phyloP scores from a whole-genome alignment of 352 stramenopile genomes.

The Phytophthora parvispora region DNA sequence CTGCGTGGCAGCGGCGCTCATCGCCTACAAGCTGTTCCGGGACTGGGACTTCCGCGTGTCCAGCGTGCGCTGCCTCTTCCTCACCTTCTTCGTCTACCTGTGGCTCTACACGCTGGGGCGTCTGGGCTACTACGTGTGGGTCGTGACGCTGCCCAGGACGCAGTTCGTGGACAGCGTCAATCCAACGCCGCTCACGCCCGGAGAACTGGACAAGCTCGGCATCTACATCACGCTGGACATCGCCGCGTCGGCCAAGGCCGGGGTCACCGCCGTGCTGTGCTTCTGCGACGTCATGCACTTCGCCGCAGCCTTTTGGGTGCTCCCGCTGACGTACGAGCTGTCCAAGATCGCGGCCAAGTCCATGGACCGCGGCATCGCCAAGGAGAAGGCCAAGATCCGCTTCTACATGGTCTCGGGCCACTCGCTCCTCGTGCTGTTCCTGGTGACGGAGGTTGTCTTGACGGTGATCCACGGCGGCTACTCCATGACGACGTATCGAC shows the following conservation, averaged over 20 bases:
- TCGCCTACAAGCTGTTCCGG: slow-evolving; percentile 36
- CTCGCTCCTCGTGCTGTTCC: slow-evolving; percentile 20
- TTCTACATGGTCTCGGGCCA: slow-evolving; percentile 32
- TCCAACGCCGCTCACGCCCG: slow-evolving; percentile 12
- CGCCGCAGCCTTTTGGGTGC: slow-evolving; percentile 44
- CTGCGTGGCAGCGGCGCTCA: slow-evolving; percentile 26
- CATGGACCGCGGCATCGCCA: slow-evolving; percentile 54
- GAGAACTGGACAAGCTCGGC: slow-evolving; percentile 43
- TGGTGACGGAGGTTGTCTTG: slow-evolving; percentile 15
- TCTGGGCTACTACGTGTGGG: slow-evolving; percentile 25
- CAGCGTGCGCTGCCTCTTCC: slow-evolving; percentile 46
- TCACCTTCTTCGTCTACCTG: slow-evolving; percentile 52
- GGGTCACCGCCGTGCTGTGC: slow-evolving; percentile 33
- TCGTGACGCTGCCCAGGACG: slow-evolving; percentile 22
- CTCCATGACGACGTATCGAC: slow-evolving; percentile 23
- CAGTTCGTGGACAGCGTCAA: slow-evolving; percentile 28
- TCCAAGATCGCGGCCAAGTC: slow-evolving; percentile 46
- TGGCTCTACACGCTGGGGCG: slow-evolving; percentile 32
- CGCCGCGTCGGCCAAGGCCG: slow-evolving; percentile 12
- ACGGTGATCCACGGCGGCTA: slow-evolving; percentile 31
- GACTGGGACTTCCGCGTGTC: slow-evolving; percentile 51
- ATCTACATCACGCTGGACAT: slow-evolving; percentile 38
- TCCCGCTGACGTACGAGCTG: slow-evolving; percentile 56
- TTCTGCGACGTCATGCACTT: slow-evolving; percentile 47
- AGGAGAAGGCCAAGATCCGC: slow-evolving; percentile 40